Base-by-base conservation (phyloP, 805 yeast genomes). In the Metschnikowia gelsemii region DNA sequence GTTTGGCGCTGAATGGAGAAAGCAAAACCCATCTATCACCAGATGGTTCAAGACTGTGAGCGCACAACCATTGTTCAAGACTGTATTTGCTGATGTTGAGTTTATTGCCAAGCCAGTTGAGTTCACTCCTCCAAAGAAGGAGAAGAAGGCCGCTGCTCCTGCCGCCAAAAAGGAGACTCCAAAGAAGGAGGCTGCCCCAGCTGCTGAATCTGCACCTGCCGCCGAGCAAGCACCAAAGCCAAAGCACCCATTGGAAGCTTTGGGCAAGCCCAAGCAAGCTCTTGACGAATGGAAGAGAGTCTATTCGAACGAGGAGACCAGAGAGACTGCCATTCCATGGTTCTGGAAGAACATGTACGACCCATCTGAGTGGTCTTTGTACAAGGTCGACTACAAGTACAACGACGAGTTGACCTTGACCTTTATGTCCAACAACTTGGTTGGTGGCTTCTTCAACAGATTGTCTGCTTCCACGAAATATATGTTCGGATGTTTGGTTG, bases 371-470 rank as follows among this genome's bases (percentile, higher is more conserved):
- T 91, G 90, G 88, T 90, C 98, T 43, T 68, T 91, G 59, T 91
- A 88, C 88, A 87, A 78, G 78, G 95, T 90, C 60, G 95, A 81
- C 66, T 91, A 85, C 90, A 89, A 87, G 80, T 91, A 93, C 79
- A 90, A 93, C 72, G 98, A 91, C 59, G 99, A 91, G 78, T 81
- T 91, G 70, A 91, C 97, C 56, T 74, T 86, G 71, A 86, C 96
- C 55, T 91, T 91, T 79, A 93, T 93, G 98, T 87, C 98, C 59
- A 89, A 89, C 84, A 91, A 91, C 82, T 80, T 88, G 71, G 76
- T 93, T 63, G 98, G 97, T 66, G 98, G 98, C 64, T 91, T 91
- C 85, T 87, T 91, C 84, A 82, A 82, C 86, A 87, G 99, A 78
- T 80, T 91, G 62, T 65, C 81, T 47, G 98, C 81, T 54, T 91